A percentile compares a stretch with the other conserved stretches of the same genome.
These are phyloP conservation scores for Cystofilobasidium capitatum DNA, from an alignment of 768 basidiomycete species.

Conservation along the genomic window DNA sequence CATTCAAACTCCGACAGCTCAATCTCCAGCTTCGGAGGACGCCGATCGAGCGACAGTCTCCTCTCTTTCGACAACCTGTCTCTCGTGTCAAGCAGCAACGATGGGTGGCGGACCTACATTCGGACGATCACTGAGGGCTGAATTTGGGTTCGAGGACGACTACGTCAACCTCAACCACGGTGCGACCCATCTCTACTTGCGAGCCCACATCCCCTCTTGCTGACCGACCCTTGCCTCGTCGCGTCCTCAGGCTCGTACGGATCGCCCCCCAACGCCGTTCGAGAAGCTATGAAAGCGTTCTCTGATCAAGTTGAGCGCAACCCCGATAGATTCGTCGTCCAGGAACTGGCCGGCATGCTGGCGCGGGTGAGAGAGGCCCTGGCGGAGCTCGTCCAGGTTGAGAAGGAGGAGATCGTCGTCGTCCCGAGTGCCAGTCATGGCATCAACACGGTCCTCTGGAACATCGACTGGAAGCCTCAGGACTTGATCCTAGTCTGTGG, in stretches of 20 bases:
- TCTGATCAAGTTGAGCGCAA: constrained; percentile 34
- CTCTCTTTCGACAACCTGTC: too few relatives aligned
- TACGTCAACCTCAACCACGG: constrained; percentile 41
- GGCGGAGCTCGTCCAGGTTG: constrained; percentile 37
- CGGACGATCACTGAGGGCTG: not conserved
- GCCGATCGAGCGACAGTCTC: too few relatives aligned
- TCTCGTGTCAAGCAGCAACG: too few relatives aligned
- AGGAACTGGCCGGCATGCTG: constrained; percentile 32
- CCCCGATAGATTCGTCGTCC: constrained; percentile 40
- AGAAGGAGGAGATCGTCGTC: constrained; percentile 39
- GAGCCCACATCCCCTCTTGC: not conserved
- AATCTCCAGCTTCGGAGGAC: too few relatives aligned
- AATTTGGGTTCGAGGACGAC: not conserved
- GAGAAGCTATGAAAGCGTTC: constrained; percentile 35
- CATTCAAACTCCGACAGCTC: too few relatives aligned
- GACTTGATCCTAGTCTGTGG: constrained; percentile 60
- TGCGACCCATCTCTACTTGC: constrained; percentile 3
- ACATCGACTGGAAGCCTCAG: constrained; percentile 56
- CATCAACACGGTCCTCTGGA: constrained; percentile 57
- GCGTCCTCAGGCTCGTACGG: constrained; percentile 39
- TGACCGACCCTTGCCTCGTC: not conserved
- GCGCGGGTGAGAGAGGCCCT: constrained; percentile 32
- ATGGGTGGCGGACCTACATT: not conserved
- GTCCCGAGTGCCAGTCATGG: constrained; percentile 57
- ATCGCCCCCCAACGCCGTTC: constrained; percentile 37